These are phyloP conservation scores for Paecilomyces formosus DNA, from an alignment of 2,329 filamentous ascomycete species.

Conservation along the genomic window DNA sequence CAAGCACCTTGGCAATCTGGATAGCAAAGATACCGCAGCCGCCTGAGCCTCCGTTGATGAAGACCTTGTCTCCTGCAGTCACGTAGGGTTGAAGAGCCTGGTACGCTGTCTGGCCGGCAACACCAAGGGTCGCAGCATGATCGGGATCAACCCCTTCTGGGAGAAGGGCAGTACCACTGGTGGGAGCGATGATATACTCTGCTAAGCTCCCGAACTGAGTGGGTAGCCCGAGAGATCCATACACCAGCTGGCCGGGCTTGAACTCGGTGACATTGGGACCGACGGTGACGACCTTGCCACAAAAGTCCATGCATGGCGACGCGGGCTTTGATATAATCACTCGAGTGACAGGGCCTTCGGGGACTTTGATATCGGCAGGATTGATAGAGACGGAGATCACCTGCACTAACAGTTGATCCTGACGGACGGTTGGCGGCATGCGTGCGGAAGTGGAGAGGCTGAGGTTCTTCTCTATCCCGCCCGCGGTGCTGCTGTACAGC, in stretches of 20 bases:
- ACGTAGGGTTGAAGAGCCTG: slow-evolving; percentile 43
- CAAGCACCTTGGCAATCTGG: slow-evolving; percentile 56
- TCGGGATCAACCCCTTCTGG: slow-evolving; percentile 38
- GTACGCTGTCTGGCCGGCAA: slow-evolving; percentile 43
- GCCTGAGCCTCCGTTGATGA: slow-evolving; percentile 59
- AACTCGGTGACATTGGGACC: slow-evolving; percentile 23
- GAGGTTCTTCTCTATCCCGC: slow-evolving; percentile 49
- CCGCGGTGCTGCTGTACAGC: slow-evolving; percentile 43
- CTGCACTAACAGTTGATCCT: slow-evolving; percentile 47
- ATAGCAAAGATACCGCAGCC: slow-evolving; percentile 55
- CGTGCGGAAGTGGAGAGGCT: slow-evolving; percentile 37
- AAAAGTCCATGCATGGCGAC: slow-evolving; percentile 46
- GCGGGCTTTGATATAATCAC: slow-evolving; percentile 36
- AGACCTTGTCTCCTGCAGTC: slow-evolving; percentile 47
- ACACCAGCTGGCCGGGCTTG: slow-evolving; percentile 38
- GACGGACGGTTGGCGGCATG: slow-evolving; percentile 28
- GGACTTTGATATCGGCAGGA: slow-evolving; percentile 58
- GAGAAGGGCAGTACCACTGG: slow-evolving; percentile 27
- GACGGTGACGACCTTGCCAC: slow-evolving; percentile 36
- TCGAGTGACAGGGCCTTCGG: slow-evolving; percentile 42
- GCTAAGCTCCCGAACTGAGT: slow-evolving; percentile 36
- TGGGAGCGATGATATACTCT: slow-evolving; percentile 34
- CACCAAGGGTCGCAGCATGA: slow-evolving; percentile 37
- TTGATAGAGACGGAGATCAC: slow-evolving; percentile 51
- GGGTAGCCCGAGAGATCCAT: slow-evolving; percentile 29